Evolutionary conservation across 495 filamentous ascomycete species (phyloP), one percentile per base, ranked within the genome.

Genomic region (Penicillium crystallinum): DNA sequence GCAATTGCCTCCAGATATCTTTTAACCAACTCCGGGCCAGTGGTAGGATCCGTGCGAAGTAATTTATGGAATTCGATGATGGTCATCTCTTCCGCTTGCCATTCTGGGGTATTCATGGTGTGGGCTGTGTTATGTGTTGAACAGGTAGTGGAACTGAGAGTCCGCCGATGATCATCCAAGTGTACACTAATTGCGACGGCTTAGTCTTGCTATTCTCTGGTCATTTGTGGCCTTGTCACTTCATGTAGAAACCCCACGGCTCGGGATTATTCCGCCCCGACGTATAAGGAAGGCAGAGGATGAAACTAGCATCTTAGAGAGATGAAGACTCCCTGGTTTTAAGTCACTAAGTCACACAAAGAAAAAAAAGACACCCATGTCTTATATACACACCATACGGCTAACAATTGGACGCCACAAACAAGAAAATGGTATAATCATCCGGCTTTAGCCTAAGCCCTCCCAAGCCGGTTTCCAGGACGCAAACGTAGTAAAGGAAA

Each of bases 1-100:
- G 78, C 70, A 35, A 87, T 81, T 15, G 81, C 76, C 3, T 72
- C 59, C 27, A 86, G 59, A 56, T 81, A 85, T 17, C 73, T 64
- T 18, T 70, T 73, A n/a, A 84, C 67, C 0, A 85, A 64, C 5
- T 63, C 63, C 10, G 75, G 67, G 60, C 81, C 84, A 21, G 75
- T 78, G 29, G 76, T 72, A 15, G 68, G 57, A 6, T 68, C 65
- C n/a, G 64, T 57, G 50, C 69, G 75, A 34, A 86, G 70, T 12
- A 71, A 68, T 53, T 74, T 55, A 52, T 85, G 82, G 21, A 82
- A 69, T 6, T 66, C 63, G 33, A 70, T 61, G 52, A 86, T 79
- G 3, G 79, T 83, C 5, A 83, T 71, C 61, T 83, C 80, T 35
- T 37, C 31, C 42, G 55, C 11, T 33, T 42, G 52, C 33, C 34